Conservation (phyloP, 2,329 filamentous ascomycete genomes). For the Cladosporium colombiae region DNA sequence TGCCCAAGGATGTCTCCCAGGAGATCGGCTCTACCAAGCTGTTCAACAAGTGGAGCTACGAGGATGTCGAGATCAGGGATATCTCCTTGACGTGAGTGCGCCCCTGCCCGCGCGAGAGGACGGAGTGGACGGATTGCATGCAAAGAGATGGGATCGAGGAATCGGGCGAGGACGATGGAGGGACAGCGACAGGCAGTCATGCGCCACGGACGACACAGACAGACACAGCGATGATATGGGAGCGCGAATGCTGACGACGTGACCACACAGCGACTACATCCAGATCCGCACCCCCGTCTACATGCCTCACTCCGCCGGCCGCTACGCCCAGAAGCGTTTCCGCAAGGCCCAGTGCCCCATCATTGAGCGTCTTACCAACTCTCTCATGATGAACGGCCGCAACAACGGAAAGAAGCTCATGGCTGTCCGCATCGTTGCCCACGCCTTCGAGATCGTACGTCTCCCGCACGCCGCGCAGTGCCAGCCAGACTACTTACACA, state of each 20-base stretch:
- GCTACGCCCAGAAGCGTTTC: conserved; percentile 99
- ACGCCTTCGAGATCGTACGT: conserved; percentile 99
- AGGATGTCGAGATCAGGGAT: conserved; percentile 99
- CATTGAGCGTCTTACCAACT: conserved; percentile 99
- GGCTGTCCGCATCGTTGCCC: conserved; percentile 98
- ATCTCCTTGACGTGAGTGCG: conserved; percentile 95
- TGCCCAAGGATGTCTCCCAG: conserved; percentile 88
- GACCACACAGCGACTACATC: conserved; percentile 84
- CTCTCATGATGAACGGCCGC: conserved; percentile 99
- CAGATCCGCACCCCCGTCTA: conserved; percentile 99
- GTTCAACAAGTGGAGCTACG: conserved; percentile 98
- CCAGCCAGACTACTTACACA: conserved; percentile 13
- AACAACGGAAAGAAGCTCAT: conserved; percentile 99
- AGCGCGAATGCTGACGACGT: conserved; percentile 19
- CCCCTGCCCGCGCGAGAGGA: conserved; percentile 15
- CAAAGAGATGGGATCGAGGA: conserved; percentile 15
- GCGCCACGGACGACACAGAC: conserved; percentile 4
- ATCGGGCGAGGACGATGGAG: background rate
- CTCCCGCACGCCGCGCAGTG: conserved; percentile 19
- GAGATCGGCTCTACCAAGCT: conserved; percentile 93
- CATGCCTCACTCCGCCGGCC: conserved; percentile 96
- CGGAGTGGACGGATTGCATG: conserved; percentile 20
- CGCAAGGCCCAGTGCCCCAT: conserved; percentile 99
- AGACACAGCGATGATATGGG: conserved; percentile 7
- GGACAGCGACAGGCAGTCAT: background rate